A percentile compares a stretch with the other conserved stretches of the same genome.
phyloP scores from a whole-genome alignment of 441 rosid genomes.

The Gossypium schwendimanii region DNA sequence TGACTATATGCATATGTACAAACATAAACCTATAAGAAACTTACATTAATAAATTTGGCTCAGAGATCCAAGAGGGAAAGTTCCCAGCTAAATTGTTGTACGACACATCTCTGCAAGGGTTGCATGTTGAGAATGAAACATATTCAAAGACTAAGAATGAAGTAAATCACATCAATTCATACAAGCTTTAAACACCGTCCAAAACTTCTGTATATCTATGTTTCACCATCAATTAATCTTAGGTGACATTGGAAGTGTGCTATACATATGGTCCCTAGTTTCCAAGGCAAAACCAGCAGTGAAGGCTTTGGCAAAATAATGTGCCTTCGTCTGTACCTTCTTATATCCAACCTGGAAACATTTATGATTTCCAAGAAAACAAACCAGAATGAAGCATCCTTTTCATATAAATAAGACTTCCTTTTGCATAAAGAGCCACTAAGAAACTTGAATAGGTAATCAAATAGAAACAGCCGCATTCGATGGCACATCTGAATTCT shows the following conservation, averaged over 20 bases:
- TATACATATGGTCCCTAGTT: not conserved
- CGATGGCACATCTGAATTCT: not conserved
- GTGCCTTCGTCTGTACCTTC: not conserved
- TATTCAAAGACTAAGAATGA: not conserved
- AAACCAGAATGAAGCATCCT: not conserved
- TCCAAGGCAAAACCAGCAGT: not conserved
- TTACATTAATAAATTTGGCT: constrained; percentile 39
- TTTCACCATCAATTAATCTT: not conserved
- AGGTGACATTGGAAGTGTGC: not conserved
- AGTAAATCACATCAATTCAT: not conserved
- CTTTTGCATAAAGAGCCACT: not conserved
- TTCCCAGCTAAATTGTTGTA: constrained; percentile 56
- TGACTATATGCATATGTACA: not conserved
- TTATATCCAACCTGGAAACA: not conserved
- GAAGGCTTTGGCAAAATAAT: not conserved
- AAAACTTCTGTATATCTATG: not conserved
- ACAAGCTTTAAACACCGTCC: not conserved
- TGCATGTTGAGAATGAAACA: not conserved
- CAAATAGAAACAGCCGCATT: not conserved
- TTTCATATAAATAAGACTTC: not conserved
- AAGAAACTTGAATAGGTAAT: constrained; percentile 2
- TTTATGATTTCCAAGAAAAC: not conserved
- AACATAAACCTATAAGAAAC: constrained; percentile 14
- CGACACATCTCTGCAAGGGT: constrained; percentile 58
- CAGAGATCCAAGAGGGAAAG: constrained; percentile 57